Evolutionary conservation across 495 filamentous ascomycete genomes (phyloP).

Genomic region (Sordaria brevicollis): DNA sequence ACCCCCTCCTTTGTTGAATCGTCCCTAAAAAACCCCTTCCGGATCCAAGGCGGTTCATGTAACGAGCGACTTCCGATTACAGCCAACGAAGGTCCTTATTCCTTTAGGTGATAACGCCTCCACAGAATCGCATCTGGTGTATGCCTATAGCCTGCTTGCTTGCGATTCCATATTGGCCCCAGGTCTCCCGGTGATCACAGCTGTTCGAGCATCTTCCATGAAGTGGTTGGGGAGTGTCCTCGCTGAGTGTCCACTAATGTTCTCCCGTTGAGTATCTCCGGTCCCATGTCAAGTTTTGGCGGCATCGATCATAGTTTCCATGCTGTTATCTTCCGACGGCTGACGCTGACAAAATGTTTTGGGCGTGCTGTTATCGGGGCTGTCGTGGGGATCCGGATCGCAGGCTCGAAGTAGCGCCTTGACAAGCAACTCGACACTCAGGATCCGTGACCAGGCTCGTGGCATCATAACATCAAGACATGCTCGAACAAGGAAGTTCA

Average conservation of each 20-base stretch:
- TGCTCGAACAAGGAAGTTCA: not conserved
- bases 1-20: not conserved
- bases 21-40: too few relatives aligned
- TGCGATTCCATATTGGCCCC: not conserved
- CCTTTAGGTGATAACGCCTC: not conserved
- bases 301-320: not conserved
- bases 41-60: not conserved
- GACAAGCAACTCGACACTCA: not conserved
- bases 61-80: not conserved
- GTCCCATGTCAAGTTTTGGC: not conserved
- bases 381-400: not conserved
- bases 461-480: not conserved
- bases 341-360: not conserved
- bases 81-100: not conserved
- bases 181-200: not conserved
- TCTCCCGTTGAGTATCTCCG: not conserved
- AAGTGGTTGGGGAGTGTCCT: not conserved
- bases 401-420: not conserved
- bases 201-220: not conserved
- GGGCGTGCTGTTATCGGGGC: not conserved
- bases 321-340: not conserved
- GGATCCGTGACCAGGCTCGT: not conserved
- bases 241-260: not conserved
- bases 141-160: not conserved
- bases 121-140: not conserved